Evolutionary conservation across 768 basidiomycete species (phyloP).

Genomic region (Suillus plorans): DNA sequence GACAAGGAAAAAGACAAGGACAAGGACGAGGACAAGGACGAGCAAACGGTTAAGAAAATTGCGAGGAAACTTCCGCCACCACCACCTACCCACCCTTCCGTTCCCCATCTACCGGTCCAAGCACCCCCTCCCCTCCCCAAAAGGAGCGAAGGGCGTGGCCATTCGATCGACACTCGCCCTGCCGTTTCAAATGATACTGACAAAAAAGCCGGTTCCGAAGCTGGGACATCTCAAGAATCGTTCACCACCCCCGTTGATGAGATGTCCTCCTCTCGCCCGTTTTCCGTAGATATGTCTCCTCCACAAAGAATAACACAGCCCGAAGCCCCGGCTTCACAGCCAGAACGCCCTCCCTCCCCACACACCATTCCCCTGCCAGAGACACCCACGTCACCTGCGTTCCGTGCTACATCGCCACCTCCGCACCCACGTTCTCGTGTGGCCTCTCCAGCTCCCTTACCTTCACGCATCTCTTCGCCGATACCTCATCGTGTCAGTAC

Average conservation of each 20-base stretch:
- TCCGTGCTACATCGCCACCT: conserved; percentile 13
- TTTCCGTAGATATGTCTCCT: conserved; percentile 1
- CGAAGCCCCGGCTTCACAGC: conserved; percentile 5
- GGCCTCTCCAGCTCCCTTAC: conserved; percentile 18
- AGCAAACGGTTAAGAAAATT: conserved; percentile 22
- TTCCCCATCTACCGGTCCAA: conserved; percentile 18
- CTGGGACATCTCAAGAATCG: conserved; percentile 11
- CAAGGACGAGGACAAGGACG: conserved; percentile 29
- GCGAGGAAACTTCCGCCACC: conserved; percentile 18
- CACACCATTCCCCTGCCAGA: conserved; percentile 21
- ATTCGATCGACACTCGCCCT: conserved; percentile 12
- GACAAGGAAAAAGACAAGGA: conserved; percentile 1
- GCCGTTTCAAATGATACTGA: conserved; percentile 11
- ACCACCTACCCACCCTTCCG: conserved; percentile 27
- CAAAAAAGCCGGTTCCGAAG: conserved; percentile 3
- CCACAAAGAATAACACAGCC: conserved; percentile 11
- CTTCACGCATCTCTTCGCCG: conserved; percentile 8
- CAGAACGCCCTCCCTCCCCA: conserved; percentile 19
- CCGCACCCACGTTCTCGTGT: conserved; percentile 35
- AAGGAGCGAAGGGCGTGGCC: conserved; percentile 40
- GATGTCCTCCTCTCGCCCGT: conserved; percentile 16
- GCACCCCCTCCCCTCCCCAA: conserved; percentile 53
- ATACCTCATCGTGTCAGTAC: conserved; percentile 35
- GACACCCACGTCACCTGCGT: conserved; percentile 30
- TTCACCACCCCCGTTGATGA: conserved; percentile 24